These are phyloP conservation scores for Coemansia sp. DNA, from an alignment of 192 early-diverging fungal species.

Conservation along the genomic window DNA sequence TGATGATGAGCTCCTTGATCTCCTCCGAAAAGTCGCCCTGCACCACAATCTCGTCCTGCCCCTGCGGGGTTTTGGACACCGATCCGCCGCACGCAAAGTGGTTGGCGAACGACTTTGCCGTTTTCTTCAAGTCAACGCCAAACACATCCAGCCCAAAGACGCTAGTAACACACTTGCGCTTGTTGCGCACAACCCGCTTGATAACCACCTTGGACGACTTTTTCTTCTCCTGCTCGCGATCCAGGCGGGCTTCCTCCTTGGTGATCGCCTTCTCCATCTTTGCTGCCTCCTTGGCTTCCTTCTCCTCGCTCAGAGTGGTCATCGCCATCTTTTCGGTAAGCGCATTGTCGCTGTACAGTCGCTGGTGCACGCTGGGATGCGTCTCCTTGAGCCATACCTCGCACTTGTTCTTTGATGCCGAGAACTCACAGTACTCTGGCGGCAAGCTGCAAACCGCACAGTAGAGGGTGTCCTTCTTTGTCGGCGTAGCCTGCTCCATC, in stretches of 20 bases:
- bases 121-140: conserved; percentile 95
- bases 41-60: conserved; percentile 92
- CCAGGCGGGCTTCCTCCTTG: conserved; percentile 72
- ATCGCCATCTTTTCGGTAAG: conserved; percentile 34
- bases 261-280: conserved; percentile 58
- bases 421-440: conserved; percentile 83
- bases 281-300: conserved; percentile 44
- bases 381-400: conserved; percentile 70
- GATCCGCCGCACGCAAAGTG: conserved; percentile 96
- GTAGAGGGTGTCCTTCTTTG: conserved; percentile 27
- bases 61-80: conserved; percentile 88
- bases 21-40: conserved; percentile 95
- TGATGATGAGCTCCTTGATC: conserved; percentile 77
- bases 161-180: conserved; percentile 87
- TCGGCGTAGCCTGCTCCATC: neutral
- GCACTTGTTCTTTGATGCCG: conserved; percentile 78
- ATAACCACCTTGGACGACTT: conserved; percentile 73
- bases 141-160: conserved; percentile 85
- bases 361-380: conserved; percentile 60
- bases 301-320: conserved; percentile 49
- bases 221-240: conserved; percentile 75
- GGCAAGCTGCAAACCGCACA: neutral
- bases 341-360: conserved; percentile 57
- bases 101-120: conserved; percentile 92
- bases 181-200: conserved; percentile 87